phyloP scores from a whole-genome alignment of 2,329 filamentous ascomycete species.

The Proliferodiscus dingleyae region DNA sequence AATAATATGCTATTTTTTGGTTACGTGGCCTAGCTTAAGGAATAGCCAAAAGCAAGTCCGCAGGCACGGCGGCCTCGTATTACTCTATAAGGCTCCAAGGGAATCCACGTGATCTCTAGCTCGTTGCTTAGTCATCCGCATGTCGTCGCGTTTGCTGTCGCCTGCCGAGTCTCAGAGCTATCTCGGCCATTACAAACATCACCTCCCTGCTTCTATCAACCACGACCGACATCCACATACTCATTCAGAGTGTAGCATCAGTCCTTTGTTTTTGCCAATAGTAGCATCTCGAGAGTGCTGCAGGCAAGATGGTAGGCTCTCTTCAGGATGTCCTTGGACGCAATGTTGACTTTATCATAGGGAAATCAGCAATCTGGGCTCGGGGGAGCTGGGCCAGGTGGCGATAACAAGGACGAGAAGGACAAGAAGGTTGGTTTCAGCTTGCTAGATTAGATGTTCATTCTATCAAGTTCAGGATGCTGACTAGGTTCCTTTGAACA shows the following conservation, averaged over 20 bases:
- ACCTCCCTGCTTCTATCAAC: constrained; percentile 15
- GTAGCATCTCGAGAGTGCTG: constrained; percentile 10
- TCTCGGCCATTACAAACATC: constrained; percentile 21
- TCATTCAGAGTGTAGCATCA: no score
- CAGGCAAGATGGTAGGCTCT: constrained; percentile 28
- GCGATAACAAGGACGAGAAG: constrained; percentile 77
- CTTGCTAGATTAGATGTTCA: not conserved
- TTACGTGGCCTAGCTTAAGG: no score
- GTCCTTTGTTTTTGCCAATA: constrained; percentile 1
- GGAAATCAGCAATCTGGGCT: constrained; percentile 41
- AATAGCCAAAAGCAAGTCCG: not conserved
- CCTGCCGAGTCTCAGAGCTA: constrained; percentile 19
- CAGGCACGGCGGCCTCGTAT: no score
- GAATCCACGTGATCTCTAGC: no score
- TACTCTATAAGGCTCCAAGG: no score
- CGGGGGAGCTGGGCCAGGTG: constrained; percentile 48
- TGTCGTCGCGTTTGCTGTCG: constrained; percentile 22
- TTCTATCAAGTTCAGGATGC: constrained; percentile 9
- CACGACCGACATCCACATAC: constrained; percentile 3
- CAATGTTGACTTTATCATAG: constrained; percentile 23
- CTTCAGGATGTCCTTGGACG: constrained; percentile 3
- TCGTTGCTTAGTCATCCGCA: no score
- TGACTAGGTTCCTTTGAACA: constrained; percentile 37
- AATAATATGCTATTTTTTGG: no score
- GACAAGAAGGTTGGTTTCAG: constrained; percentile 80